Evolutionary conservation across 1,139 yeast species (phyloP), one percentile per base, ranked within the genome.

Genomic region (Kurtzmaniella natalensis): DNA sequence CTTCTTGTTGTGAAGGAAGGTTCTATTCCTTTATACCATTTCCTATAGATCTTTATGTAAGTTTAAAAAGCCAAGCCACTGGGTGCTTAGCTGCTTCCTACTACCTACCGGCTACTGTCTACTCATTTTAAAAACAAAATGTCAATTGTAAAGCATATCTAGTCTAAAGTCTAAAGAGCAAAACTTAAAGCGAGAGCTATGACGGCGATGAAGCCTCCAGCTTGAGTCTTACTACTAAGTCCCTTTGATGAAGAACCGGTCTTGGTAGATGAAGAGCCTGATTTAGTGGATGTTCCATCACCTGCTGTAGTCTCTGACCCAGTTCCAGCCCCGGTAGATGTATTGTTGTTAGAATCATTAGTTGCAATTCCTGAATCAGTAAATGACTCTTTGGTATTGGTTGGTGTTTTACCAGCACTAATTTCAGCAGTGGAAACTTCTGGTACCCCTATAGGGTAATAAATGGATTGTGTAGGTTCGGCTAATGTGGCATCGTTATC

Each of bases 221-320:
- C n/a, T n/a, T n/a, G n/a, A n/a, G n/a, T n/a, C n/a, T n/a, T n/a
- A n/a, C n/a, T n/a, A n/a, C n/a, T n/a, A n/a, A n/a, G n/a, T n/a
- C n/a, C n/a, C n/a, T n/a, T n/a, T n/a, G n/a, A n/a, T n/a, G 21
- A 19, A 19, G 8, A 7, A 7, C 21, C 21, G 8, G 8, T 19
- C 6, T 8, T 8, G 8, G 8, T 19, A 19, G 8, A 7, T 6
- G 21, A 19, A 19, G 21, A 19, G 8, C 21, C 21, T 7, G 21
- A 19, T 7, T 6, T 7, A 19, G 8, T 8, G 8, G 21, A 19
- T n/a, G n/a, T n/a, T 19, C 21, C 21, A 7, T 6, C 6, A 7
- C 8, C 6, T 6, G 21, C 21, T 19, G 21, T 19, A 6, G 6
- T 19, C 37, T 18, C 10, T 33, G 37, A 30, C 17, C 48, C 40